These are phyloP conservation scores for Gyrodon lividus DNA, from an alignment of 768 basidiomycete species.

Conservation along the genomic window DNA sequence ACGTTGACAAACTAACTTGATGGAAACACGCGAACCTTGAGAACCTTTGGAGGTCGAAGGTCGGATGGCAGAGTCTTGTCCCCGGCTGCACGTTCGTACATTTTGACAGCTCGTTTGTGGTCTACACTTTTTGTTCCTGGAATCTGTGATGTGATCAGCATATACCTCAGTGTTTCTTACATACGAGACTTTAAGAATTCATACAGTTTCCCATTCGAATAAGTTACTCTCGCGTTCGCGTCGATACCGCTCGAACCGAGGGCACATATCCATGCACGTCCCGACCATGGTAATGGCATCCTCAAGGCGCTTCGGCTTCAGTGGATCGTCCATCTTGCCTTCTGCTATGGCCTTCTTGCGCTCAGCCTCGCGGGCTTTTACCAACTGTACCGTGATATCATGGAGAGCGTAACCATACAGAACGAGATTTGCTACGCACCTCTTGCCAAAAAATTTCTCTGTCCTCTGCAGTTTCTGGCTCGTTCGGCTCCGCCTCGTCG, in stretches of 20 bases:
- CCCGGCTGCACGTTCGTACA: constrained; percentile 92
- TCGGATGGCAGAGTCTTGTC: constrained; percentile 92
- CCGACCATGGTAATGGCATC: constrained; percentile 93
- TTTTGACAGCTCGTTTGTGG: constrained; percentile 86
- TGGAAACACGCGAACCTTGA: constrained; percentile 52
- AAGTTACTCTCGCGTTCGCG: constrained; percentile 88
- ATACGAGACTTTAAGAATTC: constrained; percentile 22
- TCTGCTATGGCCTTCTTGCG: constrained; percentile 72
- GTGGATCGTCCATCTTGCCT: constrained; percentile 87
- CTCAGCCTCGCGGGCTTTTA: constrained; percentile 71
- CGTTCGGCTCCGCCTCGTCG: constrained; percentile 43
- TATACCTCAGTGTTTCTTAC: constrained; percentile 8
- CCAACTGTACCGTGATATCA: constrained; percentile 45
- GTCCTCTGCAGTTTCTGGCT: constrained; percentile 59
- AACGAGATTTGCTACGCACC: constrained; percentile 41
- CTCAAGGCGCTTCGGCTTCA: constrained; percentile 74
- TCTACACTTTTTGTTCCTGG: constrained; percentile 85
- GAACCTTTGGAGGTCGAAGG: constrained; percentile 79
- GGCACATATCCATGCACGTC: constrained; percentile 93
- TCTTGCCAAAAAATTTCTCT: constrained; percentile 70
- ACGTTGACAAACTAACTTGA: neutral
- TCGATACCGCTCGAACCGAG: constrained; percentile 88
- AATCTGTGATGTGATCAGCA: constrained; percentile 52
- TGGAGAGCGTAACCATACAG: constrained; percentile 20
- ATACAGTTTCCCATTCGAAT: constrained; percentile 80